Evolutionary conservation across 257 asterid genomes (phyloP).

Genomic region (Schizonepeta tenuifolia): DNA sequence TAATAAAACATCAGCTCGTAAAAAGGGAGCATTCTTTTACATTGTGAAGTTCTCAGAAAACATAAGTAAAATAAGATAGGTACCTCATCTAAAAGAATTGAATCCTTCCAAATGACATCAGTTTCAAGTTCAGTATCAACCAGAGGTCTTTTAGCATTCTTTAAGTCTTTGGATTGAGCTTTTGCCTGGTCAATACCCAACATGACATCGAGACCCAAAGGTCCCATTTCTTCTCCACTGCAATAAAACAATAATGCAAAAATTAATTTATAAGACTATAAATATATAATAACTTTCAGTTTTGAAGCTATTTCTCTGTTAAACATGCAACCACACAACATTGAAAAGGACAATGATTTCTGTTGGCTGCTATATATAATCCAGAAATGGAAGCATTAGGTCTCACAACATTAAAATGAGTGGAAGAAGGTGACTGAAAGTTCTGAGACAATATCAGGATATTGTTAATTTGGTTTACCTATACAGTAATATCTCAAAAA

Average conservation of each 20-base stretch:
- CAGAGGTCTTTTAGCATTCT: slow-evolving; percentile 41
- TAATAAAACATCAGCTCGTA: background rate
- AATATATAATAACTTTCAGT: background rate
- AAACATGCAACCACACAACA: slow-evolving; percentile 8
- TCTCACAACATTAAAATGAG: background rate
- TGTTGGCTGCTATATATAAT: background rate
- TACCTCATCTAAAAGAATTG: slow-evolving; percentile 46
- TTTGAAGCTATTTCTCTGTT: background rate
- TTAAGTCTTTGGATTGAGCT: slow-evolving; percentile 34
- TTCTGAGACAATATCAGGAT: background rate
- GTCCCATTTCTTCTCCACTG: slow-evolving; percentile 82
- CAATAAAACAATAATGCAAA: slow-evolving; percentile 31
- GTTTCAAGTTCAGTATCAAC: slow-evolving; percentile 50
- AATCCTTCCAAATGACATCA: slow-evolving; percentile 35
- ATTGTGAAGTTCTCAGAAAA: background rate
- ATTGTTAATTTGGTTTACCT: background rate
- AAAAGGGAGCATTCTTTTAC: background rate
- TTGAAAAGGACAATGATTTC: slow-evolving; percentile 10
- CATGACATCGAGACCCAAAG: slow-evolving; percentile 44
- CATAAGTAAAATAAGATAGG: slow-evolving; percentile 10
- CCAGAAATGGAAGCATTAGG: background rate
- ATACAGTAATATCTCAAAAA: slow-evolving; percentile 10
- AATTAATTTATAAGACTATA: background rate
- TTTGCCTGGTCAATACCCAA: slow-evolving; percentile 34
- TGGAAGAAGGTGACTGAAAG: background rate